Evolutionary conservation across 2,329 filamentous ascomycete species (phyloP).

Genomic region (Annulohypoxylon truncatum): DNA sequence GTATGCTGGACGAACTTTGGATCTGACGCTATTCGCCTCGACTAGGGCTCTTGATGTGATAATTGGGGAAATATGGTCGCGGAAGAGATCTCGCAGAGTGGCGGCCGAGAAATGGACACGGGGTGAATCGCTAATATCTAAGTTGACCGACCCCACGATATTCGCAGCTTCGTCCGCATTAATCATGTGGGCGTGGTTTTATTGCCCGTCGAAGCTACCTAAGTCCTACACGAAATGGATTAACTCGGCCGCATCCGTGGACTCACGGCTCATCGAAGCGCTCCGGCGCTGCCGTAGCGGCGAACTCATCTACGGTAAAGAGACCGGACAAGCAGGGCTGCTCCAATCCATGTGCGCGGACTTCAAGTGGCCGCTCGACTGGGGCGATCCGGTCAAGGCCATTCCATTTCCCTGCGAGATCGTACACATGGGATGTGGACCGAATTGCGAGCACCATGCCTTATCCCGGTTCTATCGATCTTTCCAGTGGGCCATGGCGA

Average conservation of each 20-base stretch:
- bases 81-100: constrained; percentile 58
- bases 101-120: constrained; percentile 59
- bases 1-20: constrained; percentile 78
- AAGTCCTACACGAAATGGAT: constrained; percentile 85
- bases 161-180: constrained; percentile 79
- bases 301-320: constrained; percentile 76
- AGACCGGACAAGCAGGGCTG: constrained; percentile 76
- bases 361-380: constrained; percentile 73
- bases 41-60: constrained; percentile 79
- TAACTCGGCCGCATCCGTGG: constrained; percentile 78
- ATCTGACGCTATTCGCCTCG: constrained; percentile 82
- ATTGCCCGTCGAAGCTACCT: constrained; percentile 76
- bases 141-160: constrained; percentile 72
- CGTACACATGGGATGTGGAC: constrained; percentile 82
- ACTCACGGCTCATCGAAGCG: constrained; percentile 78
- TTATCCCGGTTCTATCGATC: constrained; percentile 73
- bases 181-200: constrained; percentile 94
- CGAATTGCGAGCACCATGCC: constrained; percentile 80
- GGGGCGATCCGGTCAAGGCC: constrained; percentile 77
- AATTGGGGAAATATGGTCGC: constrained; percentile 73
- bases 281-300: constrained; percentile 74
- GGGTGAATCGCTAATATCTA: constrained; percentile 58
- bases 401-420: constrained; percentile 84
- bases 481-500: constrained; percentile 79
- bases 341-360: constrained; percentile 79